Evolutionary conservation across 2,329 filamentous ascomycete species (phyloP), one percentile per base, ranked within the genome.

Genomic region (Malbranchea zuffiana): DNA sequence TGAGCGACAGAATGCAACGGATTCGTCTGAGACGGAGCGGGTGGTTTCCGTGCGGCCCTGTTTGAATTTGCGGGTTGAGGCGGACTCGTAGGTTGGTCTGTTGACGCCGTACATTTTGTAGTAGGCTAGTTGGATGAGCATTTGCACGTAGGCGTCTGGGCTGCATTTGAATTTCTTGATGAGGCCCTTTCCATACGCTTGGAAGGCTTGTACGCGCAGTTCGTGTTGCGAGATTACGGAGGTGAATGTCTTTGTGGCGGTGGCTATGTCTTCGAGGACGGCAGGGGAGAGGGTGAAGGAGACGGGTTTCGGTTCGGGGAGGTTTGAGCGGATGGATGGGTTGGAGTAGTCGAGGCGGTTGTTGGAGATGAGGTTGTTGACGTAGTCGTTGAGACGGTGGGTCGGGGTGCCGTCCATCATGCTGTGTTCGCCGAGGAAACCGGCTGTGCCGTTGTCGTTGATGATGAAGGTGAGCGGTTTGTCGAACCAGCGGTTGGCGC

Each of bases 371-470:
- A 83, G 74, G 57, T 82, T 78, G 67, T 88, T 92, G 56, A 92
- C 74, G 55, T 86, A 90, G 71, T 98, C 90, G 61, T 95, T 98
- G 11, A 98, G 47, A 26, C 92, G 81, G 65, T 96, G 90, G 2
- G 92, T 98, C 1, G 92, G 87, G 5, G 90, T 98, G 47, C 92
- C 90, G 58, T 98, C 90, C 92, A 98, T 98, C 90, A 98, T 96
- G 52, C 83, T 92, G 72, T 98, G 90, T 66, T 98, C 90, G 54
- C 90, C 90, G 72, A 86, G 88, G 72, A 98, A 98, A 44, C 90
- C 90, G 2, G 90, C 82, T 5, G 90, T 93, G 50, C 90, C 90
- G 60, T 98, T 98, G 59, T 98, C 87, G 62, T 94, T 95, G 66
- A 98, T 61, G 58, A 98, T 93, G 67, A 98, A 96, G 64, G 98